These are phyloP conservation scores for Asterochloris sp. DNA, from an alignment of 139 green algal genomes.

Conservation along the genomic window DNA sequence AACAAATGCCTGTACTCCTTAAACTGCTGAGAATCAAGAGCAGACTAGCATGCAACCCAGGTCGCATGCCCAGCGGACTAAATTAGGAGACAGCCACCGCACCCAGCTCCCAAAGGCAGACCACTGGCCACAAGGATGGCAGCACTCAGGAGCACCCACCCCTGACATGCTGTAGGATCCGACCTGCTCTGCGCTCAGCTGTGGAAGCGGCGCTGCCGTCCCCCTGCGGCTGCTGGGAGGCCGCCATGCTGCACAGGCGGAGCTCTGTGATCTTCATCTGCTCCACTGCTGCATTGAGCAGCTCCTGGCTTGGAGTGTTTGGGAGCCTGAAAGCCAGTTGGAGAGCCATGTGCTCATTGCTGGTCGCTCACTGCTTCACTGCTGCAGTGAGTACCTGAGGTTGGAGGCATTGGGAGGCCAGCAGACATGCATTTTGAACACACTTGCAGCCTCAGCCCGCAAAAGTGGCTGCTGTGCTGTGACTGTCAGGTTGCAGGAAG, in stretches of 20 bases:
- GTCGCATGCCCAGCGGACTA: no score
- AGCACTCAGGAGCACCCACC: not conserved
- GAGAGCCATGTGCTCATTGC: no score
- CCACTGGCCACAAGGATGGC: no score
- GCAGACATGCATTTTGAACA: no score
- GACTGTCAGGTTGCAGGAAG: not conserved
- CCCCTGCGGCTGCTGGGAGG: not conserved
- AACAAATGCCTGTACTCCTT: no score
- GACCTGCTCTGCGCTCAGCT: slow-evolving; percentile 43
- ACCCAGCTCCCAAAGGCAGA: no score
- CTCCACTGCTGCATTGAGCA: slow-evolving; percentile 69
- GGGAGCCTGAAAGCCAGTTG: slow-evolving; percentile 27
- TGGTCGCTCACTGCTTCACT: no score
- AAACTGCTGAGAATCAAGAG: no score
- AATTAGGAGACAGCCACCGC: no score
- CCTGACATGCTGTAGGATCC: slow-evolving; percentile 41
- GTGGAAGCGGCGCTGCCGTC: not conserved
- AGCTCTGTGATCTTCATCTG: slow-evolving; percentile 97
- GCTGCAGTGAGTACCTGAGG: no score
- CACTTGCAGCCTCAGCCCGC: not conserved
- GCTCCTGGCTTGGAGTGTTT: slow-evolving; percentile 64
- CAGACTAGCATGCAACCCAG: no score
- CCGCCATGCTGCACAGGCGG: slow-evolving; percentile 62
- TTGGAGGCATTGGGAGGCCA: no score
- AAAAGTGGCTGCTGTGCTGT: not conserved